Base-by-base conservation (phyloP, 2,329 filamentous ascomycete genomes). In the Capronia americana region DNA sequence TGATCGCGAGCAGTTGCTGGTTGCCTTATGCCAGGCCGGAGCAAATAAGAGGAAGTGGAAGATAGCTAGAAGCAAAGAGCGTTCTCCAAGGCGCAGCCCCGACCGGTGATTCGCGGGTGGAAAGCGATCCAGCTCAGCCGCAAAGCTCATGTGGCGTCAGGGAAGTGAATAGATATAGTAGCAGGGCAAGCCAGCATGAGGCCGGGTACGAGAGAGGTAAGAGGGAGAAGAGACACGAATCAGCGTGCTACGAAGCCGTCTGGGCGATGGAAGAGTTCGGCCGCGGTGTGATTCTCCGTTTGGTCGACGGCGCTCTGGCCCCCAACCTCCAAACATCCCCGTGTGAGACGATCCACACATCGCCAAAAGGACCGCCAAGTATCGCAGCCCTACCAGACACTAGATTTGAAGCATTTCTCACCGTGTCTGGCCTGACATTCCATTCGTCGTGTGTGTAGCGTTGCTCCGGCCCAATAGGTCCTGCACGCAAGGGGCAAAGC, bases 281-380 rank as follows among this genome's bases (percentile, higher is more conserved):
- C 24, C 8, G 51, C 30, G 51, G 26, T 30, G 26, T 30, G 51
- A 8, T n/a, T n/a, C 24, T 34, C 14, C 17, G 26, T 34, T 55
- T 41, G 46, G 28, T 41, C 6, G 24, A 61, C 10, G 32, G n/a
- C 51, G 53, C 3, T 61, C 51, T 30, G 46, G 58, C 58, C 58
- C 58, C 58, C 58, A 61, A 30, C 30, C 30, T 20, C 32, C 11
- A 14, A 24, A 61, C 46, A 23, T 7, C 23, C 44, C 23, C 44
- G 7, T 20, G 3, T 48, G 17, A 17, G 17, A 44, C 20, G 38
- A 44, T 54, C 58, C 57, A 59, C 57, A 59, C 41, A 61, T n/a
- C 58, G 30, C 38, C 58, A 61, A 61, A 61, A 61, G 58, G 23
- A 61, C 58, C 58, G 58, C 58, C 57, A 59, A 59, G 57, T 14